phyloP scores from a whole-genome alignment of 495 filamentous ascomycete species.

The Talaromyces borbonicus region DNA sequence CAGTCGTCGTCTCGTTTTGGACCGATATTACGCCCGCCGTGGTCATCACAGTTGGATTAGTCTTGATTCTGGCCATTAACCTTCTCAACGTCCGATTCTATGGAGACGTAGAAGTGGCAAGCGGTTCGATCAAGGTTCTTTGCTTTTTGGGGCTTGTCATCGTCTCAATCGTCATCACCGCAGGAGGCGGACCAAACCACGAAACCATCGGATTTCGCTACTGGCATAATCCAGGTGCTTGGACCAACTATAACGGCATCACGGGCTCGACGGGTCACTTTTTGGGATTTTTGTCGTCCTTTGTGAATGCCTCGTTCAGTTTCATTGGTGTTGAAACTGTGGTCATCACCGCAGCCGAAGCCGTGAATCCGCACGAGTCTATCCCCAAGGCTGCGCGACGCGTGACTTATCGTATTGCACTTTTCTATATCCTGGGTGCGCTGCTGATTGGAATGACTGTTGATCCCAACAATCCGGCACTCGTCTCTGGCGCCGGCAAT shows the following conservation, averaged over 20 bases:
- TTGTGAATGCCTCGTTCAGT: conserved; percentile 34
- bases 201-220: conserved; percentile 61
- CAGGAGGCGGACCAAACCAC: conserved; percentile 52
- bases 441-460: conserved; percentile 49
- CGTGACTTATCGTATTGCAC: conserved; percentile 76
- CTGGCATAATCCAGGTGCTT: conserved; percentile 62
- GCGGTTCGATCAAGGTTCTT: conserved; percentile 66
- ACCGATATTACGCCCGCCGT: conserved; percentile 46
- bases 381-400: conserved; percentile 70
- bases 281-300: conserved; percentile 29
- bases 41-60: conserved; percentile 61
- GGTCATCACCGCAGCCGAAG: conserved; percentile 70
- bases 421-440: conserved; percentile 66
- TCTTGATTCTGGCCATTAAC: conserved; percentile 56
- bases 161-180: conserved; percentile 54
- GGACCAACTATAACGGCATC: conserved; percentile 31
- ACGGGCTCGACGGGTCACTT: conserved; percentile 26
- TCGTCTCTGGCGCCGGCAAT: conserved; percentile 41
- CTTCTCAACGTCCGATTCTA: conserved; percentile 57
- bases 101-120: conserved; percentile 66
- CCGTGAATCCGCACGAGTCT: conserved; percentile 64
- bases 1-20: conserved; percentile 65
- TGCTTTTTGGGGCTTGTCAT: conserved; percentile 62
- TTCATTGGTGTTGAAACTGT: conserved; percentile 56
- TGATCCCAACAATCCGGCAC: conserved; percentile 37